phyloP scores from a whole-genome alignment of 2,329 filamentous ascomycete genomes.

The Orbilia javanica region DNA sequence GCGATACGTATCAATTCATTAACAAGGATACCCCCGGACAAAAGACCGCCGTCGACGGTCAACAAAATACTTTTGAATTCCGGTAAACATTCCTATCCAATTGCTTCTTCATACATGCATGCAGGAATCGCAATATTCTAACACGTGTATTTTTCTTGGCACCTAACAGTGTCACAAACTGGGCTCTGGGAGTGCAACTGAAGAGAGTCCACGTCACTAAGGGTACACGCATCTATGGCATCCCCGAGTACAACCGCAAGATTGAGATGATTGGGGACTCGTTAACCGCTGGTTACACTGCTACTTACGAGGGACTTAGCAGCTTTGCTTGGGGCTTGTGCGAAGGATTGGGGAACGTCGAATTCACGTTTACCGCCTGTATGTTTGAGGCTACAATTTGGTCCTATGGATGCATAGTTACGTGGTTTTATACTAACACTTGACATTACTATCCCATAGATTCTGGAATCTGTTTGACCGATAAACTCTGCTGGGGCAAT shows the following conservation, averaged over 20 bases:
- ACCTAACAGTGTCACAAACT: conserved; percentile 69
- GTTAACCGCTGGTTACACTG: conserved; percentile 71
- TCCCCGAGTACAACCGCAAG: conserved; percentile 64
- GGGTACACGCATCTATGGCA: conserved; percentile 67
- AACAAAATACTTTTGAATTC: conserved; percentile 50
- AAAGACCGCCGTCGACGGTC: conserved; percentile 30
- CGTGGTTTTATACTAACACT: conserved; percentile 28
- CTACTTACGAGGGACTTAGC: conserved; percentile 72
- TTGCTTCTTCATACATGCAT: not conserved
- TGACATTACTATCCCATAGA: conserved; percentile 60
- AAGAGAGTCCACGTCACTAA: conserved; percentile 69
- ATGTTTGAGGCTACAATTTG: conserved; percentile 65
- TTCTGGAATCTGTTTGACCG: conserved; percentile 72
- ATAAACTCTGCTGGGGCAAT: conserved; percentile 72
- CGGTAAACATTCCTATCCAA: conserved; percentile 16
- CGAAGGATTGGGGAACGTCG: conserved; percentile 72
- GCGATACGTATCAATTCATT: conserved; percentile 71
- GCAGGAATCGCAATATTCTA: conserved; percentile 52
- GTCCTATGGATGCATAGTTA: conserved; percentile 67
- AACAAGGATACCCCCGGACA: conserved; percentile 40
- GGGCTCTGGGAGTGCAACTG: conserved; percentile 73
- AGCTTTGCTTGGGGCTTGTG: conserved; percentile 72
- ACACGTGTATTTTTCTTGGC: conserved; percentile 63
- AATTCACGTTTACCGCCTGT: conserved; percentile 72
- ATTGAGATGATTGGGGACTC: conserved; percentile 69